Evolutionary conservation across 495 filamentous ascomycete genomes (phyloP).

Genomic region (Aspergillus conjunctus): DNA sequence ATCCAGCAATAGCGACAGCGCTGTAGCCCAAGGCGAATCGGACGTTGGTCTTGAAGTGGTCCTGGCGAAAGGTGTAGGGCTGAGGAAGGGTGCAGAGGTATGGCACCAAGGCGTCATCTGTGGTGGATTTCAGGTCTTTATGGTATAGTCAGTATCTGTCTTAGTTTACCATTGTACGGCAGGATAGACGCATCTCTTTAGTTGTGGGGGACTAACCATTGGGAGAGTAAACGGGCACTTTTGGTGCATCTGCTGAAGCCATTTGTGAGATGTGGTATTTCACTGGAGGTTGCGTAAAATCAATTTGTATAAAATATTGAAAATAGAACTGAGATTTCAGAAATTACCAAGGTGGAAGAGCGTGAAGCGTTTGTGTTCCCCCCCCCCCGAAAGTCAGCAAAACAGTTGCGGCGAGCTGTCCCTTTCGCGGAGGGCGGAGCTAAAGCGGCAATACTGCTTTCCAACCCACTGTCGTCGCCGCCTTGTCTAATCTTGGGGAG

Average conservation of each 20-base stretch:
- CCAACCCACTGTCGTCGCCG: conserved; percentile 4
- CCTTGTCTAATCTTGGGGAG: conserved; percentile 26
- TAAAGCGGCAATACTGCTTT: conserved; percentile 33
- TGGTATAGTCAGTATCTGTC: conserved; percentile 1
- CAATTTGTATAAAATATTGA: not conserved
- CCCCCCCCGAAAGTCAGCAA: conserved; percentile 1
- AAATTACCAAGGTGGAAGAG: conserved; percentile 2
- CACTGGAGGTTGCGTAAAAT: not conserved
- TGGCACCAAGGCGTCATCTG: conserved; percentile 90
- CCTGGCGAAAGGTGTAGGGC: conserved; percentile 69
- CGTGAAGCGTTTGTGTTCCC: conserved; percentile 10
- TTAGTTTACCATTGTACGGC: not conserved
- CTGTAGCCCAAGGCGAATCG: conserved; percentile 81
- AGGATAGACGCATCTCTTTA: conserved; percentile 1
- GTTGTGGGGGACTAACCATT: conserved; percentile 41
- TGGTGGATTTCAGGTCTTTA: conserved; percentile 92
- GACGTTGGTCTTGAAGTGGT: conserved; percentile 77
- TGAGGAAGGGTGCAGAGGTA: conserved; percentile 77
- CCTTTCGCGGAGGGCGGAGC: conserved; percentile 42
- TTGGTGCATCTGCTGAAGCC: conserved; percentile 37
- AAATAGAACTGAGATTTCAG: not conserved
- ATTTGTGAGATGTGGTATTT: conserved; percentile 14
- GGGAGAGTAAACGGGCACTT: conserved; percentile 51
- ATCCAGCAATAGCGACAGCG: conserved; percentile 76
- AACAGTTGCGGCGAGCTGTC: conserved; percentile 50